Evolutionary conservation across 345 rosid genomes (phyloP).

Genomic region (Clausena lansium): DNA sequence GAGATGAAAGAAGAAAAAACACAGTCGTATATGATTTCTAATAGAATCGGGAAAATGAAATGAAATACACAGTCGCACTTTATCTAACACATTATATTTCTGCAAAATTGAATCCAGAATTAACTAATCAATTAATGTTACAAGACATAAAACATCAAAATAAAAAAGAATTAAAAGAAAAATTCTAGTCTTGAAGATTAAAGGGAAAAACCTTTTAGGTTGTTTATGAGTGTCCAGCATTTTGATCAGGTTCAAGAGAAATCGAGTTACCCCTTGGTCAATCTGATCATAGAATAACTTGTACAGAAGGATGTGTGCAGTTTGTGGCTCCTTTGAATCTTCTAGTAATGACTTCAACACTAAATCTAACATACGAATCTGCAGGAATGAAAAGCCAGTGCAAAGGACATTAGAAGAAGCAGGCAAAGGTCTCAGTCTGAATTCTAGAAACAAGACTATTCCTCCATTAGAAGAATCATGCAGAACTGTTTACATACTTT

Average conservation of each 20-base stretch:
- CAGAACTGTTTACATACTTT: not conserved
- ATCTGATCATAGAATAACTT: constrained; percentile 95
- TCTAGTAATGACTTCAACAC: constrained; percentile 68
- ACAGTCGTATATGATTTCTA: no score
- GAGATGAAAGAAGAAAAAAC: no score
- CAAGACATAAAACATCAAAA: not conserved
- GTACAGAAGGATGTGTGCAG: constrained; percentile 88
- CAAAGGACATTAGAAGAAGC: not conserved
- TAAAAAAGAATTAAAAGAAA: not conserved
- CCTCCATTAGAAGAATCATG: not conserved
- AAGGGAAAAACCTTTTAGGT: constrained; percentile 65
- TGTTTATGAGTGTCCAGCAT: constrained; percentile 77
- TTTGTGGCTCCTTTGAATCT: constrained; percentile 81
- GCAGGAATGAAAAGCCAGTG: constrained; percentile 29
- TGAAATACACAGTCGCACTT: no score
- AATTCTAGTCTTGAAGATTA: not conserved
- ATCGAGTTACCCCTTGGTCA: constrained; percentile 91
- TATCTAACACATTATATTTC: not conserved
- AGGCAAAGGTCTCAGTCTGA: not conserved
- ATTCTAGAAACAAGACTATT: not conserved
- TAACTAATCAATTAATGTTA: not conserved
- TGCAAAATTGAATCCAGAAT: not conserved
- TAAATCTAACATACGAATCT: constrained; percentile 73
- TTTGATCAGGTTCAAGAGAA: constrained; percentile 74
- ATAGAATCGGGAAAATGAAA: no score